A percentile compares a stretch with the other conserved stretches of the same genome.
phyloP scores from a whole-genome alignment of 139 green algal genomes.

The Volvox africanus region DNA sequence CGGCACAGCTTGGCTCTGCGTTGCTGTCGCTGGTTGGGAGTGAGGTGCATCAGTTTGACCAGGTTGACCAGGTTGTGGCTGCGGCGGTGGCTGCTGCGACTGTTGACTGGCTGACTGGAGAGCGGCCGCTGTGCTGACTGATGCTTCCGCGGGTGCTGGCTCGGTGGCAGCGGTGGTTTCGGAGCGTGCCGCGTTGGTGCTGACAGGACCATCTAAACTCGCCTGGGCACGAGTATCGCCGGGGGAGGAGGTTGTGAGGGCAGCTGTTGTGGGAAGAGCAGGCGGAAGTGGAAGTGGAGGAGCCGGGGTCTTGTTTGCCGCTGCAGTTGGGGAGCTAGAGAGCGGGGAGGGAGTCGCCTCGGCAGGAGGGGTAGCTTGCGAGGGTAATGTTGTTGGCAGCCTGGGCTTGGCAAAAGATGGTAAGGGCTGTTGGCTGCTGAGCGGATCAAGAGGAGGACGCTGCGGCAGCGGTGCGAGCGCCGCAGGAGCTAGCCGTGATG shows the following conservation, averaged over 20 bases:
- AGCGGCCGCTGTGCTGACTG: too few relatives aligned
- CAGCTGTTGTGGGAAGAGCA: background rate
- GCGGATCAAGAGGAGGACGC: background rate
- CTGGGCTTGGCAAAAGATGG: background rate
- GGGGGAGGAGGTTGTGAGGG: background rate
- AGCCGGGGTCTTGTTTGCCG: background rate
- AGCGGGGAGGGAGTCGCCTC: background rate
- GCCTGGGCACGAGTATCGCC: background rate
- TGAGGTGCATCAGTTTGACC: background rate
- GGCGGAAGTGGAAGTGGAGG: background rate
- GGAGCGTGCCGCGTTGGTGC: background rate
- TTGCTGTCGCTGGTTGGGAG: background rate
- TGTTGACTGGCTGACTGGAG: background rate
- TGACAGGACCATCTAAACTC: background rate
- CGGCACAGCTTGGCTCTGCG: background rate
- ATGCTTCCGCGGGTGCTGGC: background rate
- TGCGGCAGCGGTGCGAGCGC: background rate
- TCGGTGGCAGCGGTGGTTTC: background rate
- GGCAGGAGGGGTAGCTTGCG: background rate
- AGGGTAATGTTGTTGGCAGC: background rate
- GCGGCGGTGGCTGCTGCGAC: background rate
- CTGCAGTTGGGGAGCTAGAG: background rate
- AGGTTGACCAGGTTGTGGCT: too few relatives aligned
- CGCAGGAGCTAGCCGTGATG: background rate
- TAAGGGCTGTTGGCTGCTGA: background rate